phyloP scores from a whole-genome alignment of 1,284 basidiomycete species.

The Apiotrichum porosum region DNA sequence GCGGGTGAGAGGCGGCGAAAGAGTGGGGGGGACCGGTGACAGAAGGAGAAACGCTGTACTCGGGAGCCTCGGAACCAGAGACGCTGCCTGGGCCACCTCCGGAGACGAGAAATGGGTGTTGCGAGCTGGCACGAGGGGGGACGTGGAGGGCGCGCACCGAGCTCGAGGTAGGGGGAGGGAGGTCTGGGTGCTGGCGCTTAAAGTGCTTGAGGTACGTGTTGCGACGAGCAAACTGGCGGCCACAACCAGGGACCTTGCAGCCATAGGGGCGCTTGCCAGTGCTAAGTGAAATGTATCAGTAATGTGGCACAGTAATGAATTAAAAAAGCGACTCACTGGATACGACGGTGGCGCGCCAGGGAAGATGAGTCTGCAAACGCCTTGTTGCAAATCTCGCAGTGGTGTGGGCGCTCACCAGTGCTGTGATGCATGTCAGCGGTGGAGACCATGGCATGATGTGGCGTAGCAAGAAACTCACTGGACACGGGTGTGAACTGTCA shows the following conservation, averaged over 20 bases:
- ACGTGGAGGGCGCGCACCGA: constrained; percentile 18
- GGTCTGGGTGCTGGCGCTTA: constrained; percentile 36
- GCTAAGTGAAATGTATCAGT: constrained; percentile 25
- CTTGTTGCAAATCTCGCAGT: constrained; percentile 53
- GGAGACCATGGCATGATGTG: too few species aligned
- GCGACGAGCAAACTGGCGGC: constrained; percentile 37
- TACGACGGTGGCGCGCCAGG: constrained; percentile 55
- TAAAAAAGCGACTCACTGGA: constrained; percentile 50
- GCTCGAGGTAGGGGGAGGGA: constrained; percentile 30
- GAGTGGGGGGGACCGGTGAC: constrained; percentile 20
- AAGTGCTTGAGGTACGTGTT: constrained; percentile 45
- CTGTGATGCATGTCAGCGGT: constrained; percentile 26
- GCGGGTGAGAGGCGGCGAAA: constrained; percentile 41
- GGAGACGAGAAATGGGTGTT: constrained; percentile 14
- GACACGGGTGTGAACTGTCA: constrained; percentile 49
- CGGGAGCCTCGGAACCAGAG: constrained; percentile 2
- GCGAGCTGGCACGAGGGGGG: constrained; percentile 6
- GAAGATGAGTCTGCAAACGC: constrained; percentile 57
- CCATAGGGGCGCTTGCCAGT: constrained; percentile 41
- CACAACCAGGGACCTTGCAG: constrained; percentile 33
- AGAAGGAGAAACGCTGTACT: constrained; percentile 23
- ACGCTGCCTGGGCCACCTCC: constrained; percentile 9
- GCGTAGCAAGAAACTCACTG: constrained; percentile 49
- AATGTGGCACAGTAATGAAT: too few species aligned
- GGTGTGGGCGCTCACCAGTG: constrained; percentile 57